phyloP scores from a whole-genome alignment of 495 filamentous ascomycete species.

The Daldinia bambusicola region DNA sequence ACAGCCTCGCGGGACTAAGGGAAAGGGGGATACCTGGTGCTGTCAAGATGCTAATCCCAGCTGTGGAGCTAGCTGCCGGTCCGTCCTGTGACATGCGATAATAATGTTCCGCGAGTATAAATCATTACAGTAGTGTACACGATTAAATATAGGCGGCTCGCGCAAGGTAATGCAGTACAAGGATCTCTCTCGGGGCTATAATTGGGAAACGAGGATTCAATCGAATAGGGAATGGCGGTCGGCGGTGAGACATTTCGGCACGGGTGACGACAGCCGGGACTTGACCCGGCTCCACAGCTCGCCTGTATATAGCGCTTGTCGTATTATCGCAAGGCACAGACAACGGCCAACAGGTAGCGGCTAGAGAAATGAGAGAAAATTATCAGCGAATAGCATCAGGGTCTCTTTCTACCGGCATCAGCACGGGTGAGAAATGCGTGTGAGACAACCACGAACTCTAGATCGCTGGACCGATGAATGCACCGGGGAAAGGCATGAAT shows the following conservation, averaged over 20 bases:
- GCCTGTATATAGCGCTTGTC: constrained; percentile 19
- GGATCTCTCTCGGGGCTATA: constrained; percentile 17
- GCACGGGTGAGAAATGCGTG: neutral
- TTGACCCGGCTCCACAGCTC: constrained; percentile 35
- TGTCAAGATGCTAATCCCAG: constrained; percentile 8
- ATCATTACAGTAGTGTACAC: neutral
- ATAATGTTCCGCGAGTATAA: constrained; percentile 31
- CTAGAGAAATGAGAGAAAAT: neutral
- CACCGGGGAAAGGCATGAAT: constrained; percentile 16
- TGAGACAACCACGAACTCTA: constrained; percentile 1
- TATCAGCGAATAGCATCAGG: neutral
- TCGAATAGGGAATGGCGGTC: constrained; percentile 22
- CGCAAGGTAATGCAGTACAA: neutral
- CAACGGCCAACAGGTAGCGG: neutral
- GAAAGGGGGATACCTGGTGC: constrained; percentile 13
- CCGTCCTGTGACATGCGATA: constrained; percentile 41
- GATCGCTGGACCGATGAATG: constrained; percentile 7
- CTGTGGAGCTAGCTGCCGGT: constrained; percentile 30
- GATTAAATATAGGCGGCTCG: constrained; percentile 23
- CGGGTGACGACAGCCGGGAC: constrained; percentile 34
- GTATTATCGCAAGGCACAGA: constrained; percentile 7
- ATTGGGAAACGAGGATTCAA: constrained; percentile 23
- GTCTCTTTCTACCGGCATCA: constrained; percentile 1
- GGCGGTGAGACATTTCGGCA: constrained; percentile 41
- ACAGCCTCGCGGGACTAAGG: constrained; percentile 37